Evolutionary conservation across 495 filamentous ascomycete species (phyloP).

Genomic region (Lasiosphaeris hirsuta): DNA sequence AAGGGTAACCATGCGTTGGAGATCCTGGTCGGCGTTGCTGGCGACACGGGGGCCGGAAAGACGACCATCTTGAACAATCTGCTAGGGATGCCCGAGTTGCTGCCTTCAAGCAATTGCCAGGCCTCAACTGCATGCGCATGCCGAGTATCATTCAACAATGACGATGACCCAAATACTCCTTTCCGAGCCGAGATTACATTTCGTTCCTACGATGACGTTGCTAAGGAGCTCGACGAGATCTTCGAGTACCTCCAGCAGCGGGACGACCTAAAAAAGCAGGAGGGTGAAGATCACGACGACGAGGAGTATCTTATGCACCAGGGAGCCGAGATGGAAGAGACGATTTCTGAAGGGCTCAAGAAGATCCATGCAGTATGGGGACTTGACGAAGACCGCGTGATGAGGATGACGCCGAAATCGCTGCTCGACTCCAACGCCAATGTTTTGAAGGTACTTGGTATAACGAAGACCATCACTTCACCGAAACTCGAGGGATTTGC

Average conservation of each 20-base stretch:
- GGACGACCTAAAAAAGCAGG: neutral
- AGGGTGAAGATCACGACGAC: neutral
- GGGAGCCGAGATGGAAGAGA: neutral
- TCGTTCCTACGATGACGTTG: conserved; percentile 5
- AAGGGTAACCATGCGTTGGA: neutral
- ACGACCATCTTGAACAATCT: conserved; percentile 27
- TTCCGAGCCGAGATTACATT: conserved; percentile 22
- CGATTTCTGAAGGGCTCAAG: neutral
- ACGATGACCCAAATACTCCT: neutral
- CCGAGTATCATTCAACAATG: conserved; percentile 18
- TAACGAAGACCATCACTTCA: neutral
- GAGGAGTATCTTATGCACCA: neutral
- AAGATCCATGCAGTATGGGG: conserved; percentile 14
- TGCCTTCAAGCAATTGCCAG: conserved; percentile 21
- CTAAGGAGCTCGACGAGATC: conserved; percentile 14
- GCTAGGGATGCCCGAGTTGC: conserved; percentile 17
- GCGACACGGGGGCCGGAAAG: conserved; percentile 30
- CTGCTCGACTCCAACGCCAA: conserved; percentile 9
- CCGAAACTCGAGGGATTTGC: conserved; percentile 6
- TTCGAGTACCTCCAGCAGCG: conserved; percentile 10
- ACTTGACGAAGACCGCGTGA: conserved; percentile 10
- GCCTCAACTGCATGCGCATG: conserved; percentile 25
- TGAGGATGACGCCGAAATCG: conserved; percentile 16
- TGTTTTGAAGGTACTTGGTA: neutral
- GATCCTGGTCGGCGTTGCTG: conserved; percentile 24